Evolutionary conservation across 192 early-diverging fungal species (phyloP).

Genomic region (Phlyctochytrium arcticum): DNA sequence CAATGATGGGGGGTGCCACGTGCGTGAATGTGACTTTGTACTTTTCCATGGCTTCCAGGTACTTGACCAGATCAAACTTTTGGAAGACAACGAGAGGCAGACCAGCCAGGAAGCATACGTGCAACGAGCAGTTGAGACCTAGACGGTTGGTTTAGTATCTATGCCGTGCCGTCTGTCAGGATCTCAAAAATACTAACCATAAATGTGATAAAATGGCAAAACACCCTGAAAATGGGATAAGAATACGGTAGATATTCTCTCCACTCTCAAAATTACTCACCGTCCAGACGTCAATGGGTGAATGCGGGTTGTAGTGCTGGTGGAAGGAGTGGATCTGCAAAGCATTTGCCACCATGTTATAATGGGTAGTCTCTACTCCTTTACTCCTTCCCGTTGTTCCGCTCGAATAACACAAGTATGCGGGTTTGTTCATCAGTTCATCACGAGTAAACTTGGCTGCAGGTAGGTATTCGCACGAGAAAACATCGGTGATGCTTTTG

Average conservation of each 20-base stretch:
- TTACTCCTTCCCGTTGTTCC: constrained; percentile 69
- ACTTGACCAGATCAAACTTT: constrained; percentile 65
- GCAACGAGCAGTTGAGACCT: constrained; percentile 29
- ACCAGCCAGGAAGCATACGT: constrained; percentile 37
- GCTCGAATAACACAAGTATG: constrained; percentile 68
- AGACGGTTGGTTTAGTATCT: constrained; percentile 34
- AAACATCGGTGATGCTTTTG: constrained; percentile 42
- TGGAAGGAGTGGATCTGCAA: constrained; percentile 35
- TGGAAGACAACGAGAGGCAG: constrained; percentile 66
- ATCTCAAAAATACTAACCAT: background rate
- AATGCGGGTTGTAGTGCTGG: background rate
- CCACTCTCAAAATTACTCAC: too few relatives aligned
- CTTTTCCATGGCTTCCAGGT: constrained; percentile 61
- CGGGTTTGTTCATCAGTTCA: constrained; percentile 39
- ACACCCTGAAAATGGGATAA: too few relatives aligned
- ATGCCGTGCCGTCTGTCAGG: background rate
- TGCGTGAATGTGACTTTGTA: constrained; percentile 58
- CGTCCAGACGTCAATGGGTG: constrained; percentile 29
- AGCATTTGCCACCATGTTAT: constrained; percentile 77
- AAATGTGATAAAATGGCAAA: constrained; percentile 60
- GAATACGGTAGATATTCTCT: too few relatives aligned
- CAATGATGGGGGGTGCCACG: constrained; percentile 68
- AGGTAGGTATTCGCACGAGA: constrained; percentile 24
- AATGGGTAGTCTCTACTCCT: constrained; percentile 69
- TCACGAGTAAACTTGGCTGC: constrained; percentile 32